A percentile compares a stretch with the other conserved stretches of the same genome.
phyloP scores from a whole-genome alignment of 2,329 filamentous ascomycete genomes.

The Didymella pomorum region DNA sequence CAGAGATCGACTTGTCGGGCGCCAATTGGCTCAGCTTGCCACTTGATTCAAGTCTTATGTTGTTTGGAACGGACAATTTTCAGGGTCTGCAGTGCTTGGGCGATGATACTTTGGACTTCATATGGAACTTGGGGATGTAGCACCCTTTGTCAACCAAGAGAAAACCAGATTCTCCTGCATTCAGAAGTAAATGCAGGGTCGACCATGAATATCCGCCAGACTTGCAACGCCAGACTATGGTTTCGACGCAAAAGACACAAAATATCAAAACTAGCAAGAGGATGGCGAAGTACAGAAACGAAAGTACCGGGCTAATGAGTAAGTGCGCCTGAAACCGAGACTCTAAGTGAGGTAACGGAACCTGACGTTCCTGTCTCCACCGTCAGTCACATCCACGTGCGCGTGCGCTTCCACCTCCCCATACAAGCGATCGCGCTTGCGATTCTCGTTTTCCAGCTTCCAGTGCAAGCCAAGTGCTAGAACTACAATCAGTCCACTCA shows the following conservation, averaged over 20 bases:
- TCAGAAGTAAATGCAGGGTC: neutral
- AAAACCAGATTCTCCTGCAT: neutral
- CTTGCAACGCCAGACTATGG: too few relatives aligned
- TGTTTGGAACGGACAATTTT: neutral
- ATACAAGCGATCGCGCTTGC: neutral
- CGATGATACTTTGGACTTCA: neutral
- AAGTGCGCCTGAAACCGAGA: neutral
- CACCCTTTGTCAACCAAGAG: neutral
- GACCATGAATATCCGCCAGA: neutral
- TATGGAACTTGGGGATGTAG: neutral
- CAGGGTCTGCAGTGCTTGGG: neutral
- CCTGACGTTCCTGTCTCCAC: neutral
- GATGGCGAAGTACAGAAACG: neutral
- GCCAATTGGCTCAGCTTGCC: neutral
- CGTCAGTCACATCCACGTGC: neutral
- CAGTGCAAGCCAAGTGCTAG: neutral
- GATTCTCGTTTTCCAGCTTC: neutral
- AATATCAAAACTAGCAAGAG: neutral
- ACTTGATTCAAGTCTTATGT: neutral
- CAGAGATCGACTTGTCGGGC: neutral
- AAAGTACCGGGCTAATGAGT: neutral
- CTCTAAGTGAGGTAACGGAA: neutral
- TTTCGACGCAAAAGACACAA: too few relatives aligned
- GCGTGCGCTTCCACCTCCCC: neutral
- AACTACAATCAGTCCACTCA: neutral